These are phyloP conservation scores for Polychaeton citri DNA, from an alignment of 2,329 filamentous ascomycete species.

Conservation along the genomic window DNA sequence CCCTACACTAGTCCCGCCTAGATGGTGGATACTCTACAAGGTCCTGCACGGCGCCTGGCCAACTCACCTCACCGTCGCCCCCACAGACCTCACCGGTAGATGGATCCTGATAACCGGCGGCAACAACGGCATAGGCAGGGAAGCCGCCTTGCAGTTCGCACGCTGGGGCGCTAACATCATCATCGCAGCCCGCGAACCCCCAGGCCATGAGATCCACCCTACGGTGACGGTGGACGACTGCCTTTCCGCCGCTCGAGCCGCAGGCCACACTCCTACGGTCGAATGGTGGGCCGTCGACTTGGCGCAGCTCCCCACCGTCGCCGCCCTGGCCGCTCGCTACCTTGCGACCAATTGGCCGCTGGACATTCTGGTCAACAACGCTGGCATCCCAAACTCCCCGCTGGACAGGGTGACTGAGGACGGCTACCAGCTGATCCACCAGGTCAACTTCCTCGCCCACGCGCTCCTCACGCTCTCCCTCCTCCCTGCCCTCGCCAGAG, in stretches of 20 bases:
- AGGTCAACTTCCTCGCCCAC: constrained; percentile 22
- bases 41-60: too few species aligned
- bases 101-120: constrained; percentile 9
- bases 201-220: constrained; percentile 12
- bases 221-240: constrained; percentile 12
- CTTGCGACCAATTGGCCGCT: constrained; percentile 8
- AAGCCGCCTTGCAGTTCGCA: constrained; percentile 14
- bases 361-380: constrained; percentile 19
- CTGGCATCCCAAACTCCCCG: too few species aligned
- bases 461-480: constrained; percentile 17
- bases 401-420: constrained; percentile 13
- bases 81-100: constrained; percentile 2
- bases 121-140: constrained; percentile 17
- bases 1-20: too few species aligned
- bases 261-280: constrained; percentile 2
- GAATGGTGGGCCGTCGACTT: constrained; percentile 6
- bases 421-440: constrained; percentile 17
- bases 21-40: too few species aligned
- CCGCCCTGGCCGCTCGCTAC: constrained; percentile 16
- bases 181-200: constrained; percentile 15
- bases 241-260: constrained; percentile 2
- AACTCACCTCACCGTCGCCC: too few species aligned
- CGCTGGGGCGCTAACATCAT: constrained; percentile 17
- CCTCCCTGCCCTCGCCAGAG: constrained; percentile 15
- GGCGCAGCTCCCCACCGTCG: constrained; percentile 11